Evolutionary conservation across 2,329 filamentous ascomycete species (phyloP), one percentile per base, ranked within the genome.

Genomic region (Penicillium sumatraense): DNA sequence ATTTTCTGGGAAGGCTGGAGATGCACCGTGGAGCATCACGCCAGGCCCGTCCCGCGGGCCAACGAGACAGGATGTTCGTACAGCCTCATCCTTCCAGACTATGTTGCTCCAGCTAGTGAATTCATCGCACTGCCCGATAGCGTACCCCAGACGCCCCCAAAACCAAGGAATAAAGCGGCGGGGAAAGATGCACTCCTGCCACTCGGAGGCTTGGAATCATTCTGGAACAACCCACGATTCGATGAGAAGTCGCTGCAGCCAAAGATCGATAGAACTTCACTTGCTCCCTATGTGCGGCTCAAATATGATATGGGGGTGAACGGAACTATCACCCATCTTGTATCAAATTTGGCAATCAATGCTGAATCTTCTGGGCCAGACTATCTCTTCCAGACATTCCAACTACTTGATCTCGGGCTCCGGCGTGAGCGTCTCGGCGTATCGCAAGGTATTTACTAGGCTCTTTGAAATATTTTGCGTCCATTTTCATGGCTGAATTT

Each of bases 1-100:
- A 75, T 81, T 13, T 71, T 79, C 21, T 92, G 88, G 86, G 73
- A 72, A 5, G 78, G 80, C 1, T 90, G 87, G 87, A 70, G 75
- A 23, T 92, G 88, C 56, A 53, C 58, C 2, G 68, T 69, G 48
- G 48, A 61, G 26, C 20, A 52, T 18, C 14, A 6, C 9, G 9
- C n/a, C 7, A 16, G 29, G 8, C 20, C 14, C 1, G 5, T 6
- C 1, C 38, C 13, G 13, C 33, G 18, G 18, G n/a, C 8, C 20
- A 26, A 33, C 16, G 18, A 35, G 5, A 8, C 14, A 9, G 20
- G 10, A 14, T 35, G 18, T 23, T 11, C 18, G 4, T 35, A 3
- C 3, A n/a, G 16, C 35, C 27, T 31, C 21, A 18, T 21, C 6
- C 11, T 47, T 33, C n/a, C 21, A 2, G 18, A 18, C 68, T 1